Percentiles rank a stretch among this genome's conserved stretches.
Evolutionary conservation across 345 rosid genomes (phyloP).

Genomic region (Pistacia atlantica): DNA sequence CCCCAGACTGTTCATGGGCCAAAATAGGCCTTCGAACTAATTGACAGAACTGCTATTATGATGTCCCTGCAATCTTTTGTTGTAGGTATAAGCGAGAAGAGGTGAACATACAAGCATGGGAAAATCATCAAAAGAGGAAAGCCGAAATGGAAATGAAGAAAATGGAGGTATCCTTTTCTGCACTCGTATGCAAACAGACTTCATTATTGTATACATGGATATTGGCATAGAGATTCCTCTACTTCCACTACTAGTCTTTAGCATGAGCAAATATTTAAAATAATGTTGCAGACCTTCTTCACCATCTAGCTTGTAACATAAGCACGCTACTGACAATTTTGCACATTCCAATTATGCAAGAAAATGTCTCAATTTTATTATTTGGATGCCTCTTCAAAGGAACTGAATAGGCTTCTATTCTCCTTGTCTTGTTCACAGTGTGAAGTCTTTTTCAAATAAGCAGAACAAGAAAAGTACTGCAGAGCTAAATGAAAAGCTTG

Average conservation of each 20-base stretch:
- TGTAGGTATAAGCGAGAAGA: slow-evolving; percentile 89
- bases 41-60: neutral
- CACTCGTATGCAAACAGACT: neutral
- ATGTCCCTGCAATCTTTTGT: neutral
- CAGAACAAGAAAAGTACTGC: neutral
- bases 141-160: slow-evolving; percentile 95
- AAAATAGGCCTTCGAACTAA: neutral
- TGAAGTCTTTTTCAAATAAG: neutral
- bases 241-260: neutral
- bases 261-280: neutral
- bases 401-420: neutral
- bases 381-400: neutral
- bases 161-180: slow-evolving; percentile 61
- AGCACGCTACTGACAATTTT: neutral
- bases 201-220: neutral
- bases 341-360: neutral
- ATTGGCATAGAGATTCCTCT: neutral
- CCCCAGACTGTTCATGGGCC: neutral
- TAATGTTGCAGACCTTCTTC: neutral
- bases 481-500: neutral
- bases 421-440: neutral
- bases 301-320: neutral
- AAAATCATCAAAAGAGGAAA: slow-evolving; percentile 90
- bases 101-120: slow-evolving; percentile 96
- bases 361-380: neutral